These are phyloP conservation scores for Citrullus amarus DNA, from an alignment of 306 rosid genomes.

Conservation along the genomic window DNA sequence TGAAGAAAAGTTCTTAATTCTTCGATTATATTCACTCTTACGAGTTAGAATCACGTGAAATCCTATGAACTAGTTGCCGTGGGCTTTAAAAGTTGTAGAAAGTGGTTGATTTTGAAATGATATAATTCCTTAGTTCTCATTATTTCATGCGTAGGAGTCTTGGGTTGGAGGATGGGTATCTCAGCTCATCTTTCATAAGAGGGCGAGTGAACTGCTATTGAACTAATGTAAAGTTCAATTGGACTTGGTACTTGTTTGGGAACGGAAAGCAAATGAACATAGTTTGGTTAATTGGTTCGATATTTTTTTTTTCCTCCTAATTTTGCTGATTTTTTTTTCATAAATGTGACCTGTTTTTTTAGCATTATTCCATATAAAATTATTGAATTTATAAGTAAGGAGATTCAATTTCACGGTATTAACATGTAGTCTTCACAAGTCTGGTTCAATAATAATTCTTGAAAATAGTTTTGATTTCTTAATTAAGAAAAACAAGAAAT, in stretches of 20 bases:
- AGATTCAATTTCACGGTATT: background rate
- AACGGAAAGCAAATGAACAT: background rate
- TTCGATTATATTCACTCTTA: background rate
- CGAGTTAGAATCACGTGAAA: background rate
- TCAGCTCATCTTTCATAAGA: background rate
- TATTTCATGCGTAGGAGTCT: background rate
- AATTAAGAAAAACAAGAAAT: background rate
- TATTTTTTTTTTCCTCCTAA: background rate
- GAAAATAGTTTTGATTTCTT: background rate
- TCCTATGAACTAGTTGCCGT: background rate
- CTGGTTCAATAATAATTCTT: background rate
- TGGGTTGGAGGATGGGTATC: background rate
- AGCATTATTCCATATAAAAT: background rate
- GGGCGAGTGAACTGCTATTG: background rate
- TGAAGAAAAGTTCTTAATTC: background rate
- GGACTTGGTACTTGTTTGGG: background rate
- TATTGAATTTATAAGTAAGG: background rate
- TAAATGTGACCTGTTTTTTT: background rate
- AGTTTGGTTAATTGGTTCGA: background rate
- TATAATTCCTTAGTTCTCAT: background rate
- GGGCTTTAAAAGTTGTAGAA: background rate
- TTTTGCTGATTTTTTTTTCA: background rate
- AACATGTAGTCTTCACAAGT: background rate
- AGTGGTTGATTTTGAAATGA: background rate
- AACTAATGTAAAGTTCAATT: background rate